Base-by-base conservation (phyloP, 139 green algal genomes). In the Monoraphidium neglectum region DNA sequence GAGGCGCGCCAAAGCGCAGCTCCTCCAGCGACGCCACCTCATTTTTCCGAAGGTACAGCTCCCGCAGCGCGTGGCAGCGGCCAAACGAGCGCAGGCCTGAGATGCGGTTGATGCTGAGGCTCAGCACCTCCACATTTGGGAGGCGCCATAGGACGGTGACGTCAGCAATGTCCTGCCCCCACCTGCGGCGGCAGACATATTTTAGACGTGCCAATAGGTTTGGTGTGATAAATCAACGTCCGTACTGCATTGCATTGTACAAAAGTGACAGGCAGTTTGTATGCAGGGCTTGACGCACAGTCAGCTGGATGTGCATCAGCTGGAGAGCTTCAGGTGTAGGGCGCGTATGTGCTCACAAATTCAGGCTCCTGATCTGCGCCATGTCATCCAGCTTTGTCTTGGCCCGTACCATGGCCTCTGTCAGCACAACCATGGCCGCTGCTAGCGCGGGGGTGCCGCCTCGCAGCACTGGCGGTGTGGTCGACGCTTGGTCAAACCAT, bases 21-120 rank as follows among this genome's bases (percentile, higher is more conserved):
- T 93, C 88, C 23, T 46, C 56, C 26, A 93, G 43, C 66, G 89
- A 81, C 3, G 67, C 35, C 24, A 94, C 81, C 26, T 90, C 78
- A 49, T 94, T 94, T 47, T 92, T 92, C 32, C 89, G 82, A 26
- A 94, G 72, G 71, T 94, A 92, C 26, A 91, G 77, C 70, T 91
- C 84, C 36, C 76, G 61, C 43, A 86, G 75, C 62, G 64, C 72
- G 18, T 4, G 43, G 68, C 82, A 88, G 51, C 86, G 65, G 36
- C 70, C 51, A 72, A 90, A 90, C 63, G 83, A 72, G 35, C 79
- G 74, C 8, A 93, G 71, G 13, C 68, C 80, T 28, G 62, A 61
- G 24, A 91, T 87, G 0, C 78, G 70, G 76, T 94, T 94, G 12
- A 94, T 86, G 37, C 80, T 89, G 13, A 94, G 64, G 0, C 84